Percentiles rank a stretch among this genome's conserved stretches.
Conservation (phyloP, 2,329 filamentous ascomycete genomes). For the Aspergillus amoenus region DNA sequence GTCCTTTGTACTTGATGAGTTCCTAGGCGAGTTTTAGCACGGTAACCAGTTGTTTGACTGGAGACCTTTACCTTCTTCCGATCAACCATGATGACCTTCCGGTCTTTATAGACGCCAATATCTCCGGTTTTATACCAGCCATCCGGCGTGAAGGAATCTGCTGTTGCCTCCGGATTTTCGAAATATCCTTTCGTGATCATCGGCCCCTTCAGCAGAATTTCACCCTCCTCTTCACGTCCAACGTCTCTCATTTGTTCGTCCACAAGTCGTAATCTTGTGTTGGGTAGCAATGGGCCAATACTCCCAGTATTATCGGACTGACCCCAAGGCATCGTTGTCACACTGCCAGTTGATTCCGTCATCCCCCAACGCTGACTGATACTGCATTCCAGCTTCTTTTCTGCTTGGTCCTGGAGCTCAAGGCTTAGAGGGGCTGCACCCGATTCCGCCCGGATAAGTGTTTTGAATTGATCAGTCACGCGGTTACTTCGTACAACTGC, state of each 20-base stretch:
- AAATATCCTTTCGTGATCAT: conserved; percentile 17
- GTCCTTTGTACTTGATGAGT: conserved; percentile 19
- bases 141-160: conserved; percentile 10
- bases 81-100: conserved; percentile 16
- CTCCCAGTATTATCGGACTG: conserved; percentile 14
- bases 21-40: conserved; percentile 10
- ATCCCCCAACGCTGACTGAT: conserved; percentile 19
- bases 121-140: conserved; percentile 18
- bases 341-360: conserved; percentile 18
- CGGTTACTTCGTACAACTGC: conserved; percentile 57
- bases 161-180: conserved; percentile 14
- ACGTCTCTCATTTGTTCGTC: conserved; percentile 11
- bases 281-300: conserved; percentile 16
- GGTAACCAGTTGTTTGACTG: not conserved
- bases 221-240: conserved; percentile 9
- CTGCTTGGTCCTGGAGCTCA: conserved; percentile 54
- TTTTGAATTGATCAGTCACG: conserved; percentile 57
- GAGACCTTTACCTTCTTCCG: conserved; percentile 15
- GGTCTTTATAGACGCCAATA: conserved; percentile 13
- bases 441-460: conserved; percentile 48
- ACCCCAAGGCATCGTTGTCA: conserved; percentile 18
- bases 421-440: conserved; percentile 59
- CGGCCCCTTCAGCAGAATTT: conserved; percentile 16
- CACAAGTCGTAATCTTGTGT: conserved; percentile 14
- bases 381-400: conserved; percentile 46